phyloP scores from a whole-genome alignment of 768 basidiomycete species.

The Calocybe indica region DNA sequence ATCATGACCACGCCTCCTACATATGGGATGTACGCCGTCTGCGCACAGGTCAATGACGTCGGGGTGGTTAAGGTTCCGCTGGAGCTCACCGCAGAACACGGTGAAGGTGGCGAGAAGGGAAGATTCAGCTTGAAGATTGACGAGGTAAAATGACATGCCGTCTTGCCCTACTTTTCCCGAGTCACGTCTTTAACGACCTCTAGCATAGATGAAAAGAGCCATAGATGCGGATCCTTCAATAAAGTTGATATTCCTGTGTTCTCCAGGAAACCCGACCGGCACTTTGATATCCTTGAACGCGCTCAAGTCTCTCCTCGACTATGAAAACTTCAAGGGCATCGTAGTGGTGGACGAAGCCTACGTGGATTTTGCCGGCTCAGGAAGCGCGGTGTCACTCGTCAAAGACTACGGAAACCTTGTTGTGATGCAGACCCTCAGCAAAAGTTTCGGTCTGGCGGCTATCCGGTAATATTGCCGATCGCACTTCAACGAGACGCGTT shows the following conservation, averaged over 20 bases:
- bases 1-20: slow-evolving; percentile 91
- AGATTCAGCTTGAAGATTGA: slow-evolving; percentile 72
- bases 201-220: slow-evolving; percentile 59
- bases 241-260: slow-evolving; percentile 92
- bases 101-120: slow-evolving; percentile 70
- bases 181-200: neutral
- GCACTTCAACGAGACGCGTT: neutral
- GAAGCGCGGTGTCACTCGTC: slow-evolving; percentile 66
- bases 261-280: slow-evolving; percentile 95
- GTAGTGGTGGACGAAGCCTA: slow-evolving; percentile 97
- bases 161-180: neutral
- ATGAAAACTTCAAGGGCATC: slow-evolving; percentile 81
- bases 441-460: slow-evolving; percentile 92
- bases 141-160: slow-evolving; percentile 42
- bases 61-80: slow-evolving; percentile 74
- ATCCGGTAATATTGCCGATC: slow-evolving; percentile 58
- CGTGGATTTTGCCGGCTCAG: slow-evolving; percentile 78
- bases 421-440: slow-evolving; percentile 96
- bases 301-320: slow-evolving; percentile 67
- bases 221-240: slow-evolving; percentile 69
- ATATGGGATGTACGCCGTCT: slow-evolving; percentile 96
- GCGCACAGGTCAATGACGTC: slow-evolving; percentile 93
- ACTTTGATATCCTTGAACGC: slow-evolving; percentile 73
- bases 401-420: slow-evolving; percentile 82
- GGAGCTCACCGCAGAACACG: slow-evolving; percentile 46